These are phyloP conservation scores for Penicillium sclerotiorum DNA, from an alignment of 2,329 filamentous ascomycete genomes.

Conservation along the genomic window DNA sequence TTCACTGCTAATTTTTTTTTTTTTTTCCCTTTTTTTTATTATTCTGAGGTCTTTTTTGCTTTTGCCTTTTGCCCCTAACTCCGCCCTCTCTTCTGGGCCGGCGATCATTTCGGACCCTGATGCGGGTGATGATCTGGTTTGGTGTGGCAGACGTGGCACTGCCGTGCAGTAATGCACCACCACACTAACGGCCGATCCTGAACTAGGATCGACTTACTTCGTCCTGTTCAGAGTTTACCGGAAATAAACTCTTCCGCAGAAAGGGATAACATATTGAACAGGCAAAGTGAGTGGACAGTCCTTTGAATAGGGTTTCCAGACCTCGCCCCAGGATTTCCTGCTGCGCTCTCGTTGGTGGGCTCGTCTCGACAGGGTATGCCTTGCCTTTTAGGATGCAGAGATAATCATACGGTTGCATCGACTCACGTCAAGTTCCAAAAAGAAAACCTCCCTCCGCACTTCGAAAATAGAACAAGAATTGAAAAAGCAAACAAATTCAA, in stretches of 20 bases:
- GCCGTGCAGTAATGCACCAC: background rate
- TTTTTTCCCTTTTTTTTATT: no score
- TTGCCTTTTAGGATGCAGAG: constrained; percentile 10
- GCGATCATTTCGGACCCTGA: constrained; percentile 17
- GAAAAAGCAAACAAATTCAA: background rate
- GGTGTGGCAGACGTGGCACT: constrained; percentile 6
- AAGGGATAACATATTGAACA: no score
- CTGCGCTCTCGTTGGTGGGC: background rate
- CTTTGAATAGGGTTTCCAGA: background rate
- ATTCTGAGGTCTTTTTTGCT: background rate
- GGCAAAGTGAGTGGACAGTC: background rate
- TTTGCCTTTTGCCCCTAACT: background rate
- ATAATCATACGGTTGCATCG: constrained; percentile 27
- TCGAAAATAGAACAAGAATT: background rate
- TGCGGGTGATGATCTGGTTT: constrained; percentile 5
- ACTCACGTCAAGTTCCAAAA: no score
- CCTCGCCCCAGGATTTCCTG: background rate
- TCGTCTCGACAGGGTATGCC: background rate
- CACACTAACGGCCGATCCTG: constrained; percentile 17
- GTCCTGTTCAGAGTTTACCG: background rate
- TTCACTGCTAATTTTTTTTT: background rate
- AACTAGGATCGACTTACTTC: constrained; percentile 13
- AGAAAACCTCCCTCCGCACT: background rate
- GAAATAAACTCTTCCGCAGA: constrained; percentile 14
- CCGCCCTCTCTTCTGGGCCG: background rate